phyloP scores from a whole-genome alignment of 2,329 filamentous ascomycete species.

The Calonectria hawksworthii region DNA sequence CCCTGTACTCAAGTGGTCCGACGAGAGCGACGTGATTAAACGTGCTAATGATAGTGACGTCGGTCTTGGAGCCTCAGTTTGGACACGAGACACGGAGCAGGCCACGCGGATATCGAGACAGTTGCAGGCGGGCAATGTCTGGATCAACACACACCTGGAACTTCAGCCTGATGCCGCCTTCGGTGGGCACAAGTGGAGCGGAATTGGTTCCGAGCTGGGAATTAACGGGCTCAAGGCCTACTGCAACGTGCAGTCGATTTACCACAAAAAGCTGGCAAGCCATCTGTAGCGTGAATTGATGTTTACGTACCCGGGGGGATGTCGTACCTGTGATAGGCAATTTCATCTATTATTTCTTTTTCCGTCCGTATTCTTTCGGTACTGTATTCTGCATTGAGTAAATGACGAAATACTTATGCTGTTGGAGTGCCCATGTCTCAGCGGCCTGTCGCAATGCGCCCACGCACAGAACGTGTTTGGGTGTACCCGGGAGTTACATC shows the following conservation, averaged over 20 bases:
- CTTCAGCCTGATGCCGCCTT: slow-evolving; percentile 26
- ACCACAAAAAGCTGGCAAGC: neutral
- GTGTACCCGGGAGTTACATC: no score
- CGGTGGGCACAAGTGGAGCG: slow-evolving; percentile 35
- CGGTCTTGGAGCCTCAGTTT: slow-evolving; percentile 69
- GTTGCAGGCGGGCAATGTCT: slow-evolving; percentile 69
- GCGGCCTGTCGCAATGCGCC: no score
- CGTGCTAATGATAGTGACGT: slow-evolving; percentile 66
- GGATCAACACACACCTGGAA: slow-evolving; percentile 61
- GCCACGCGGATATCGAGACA: slow-evolving; percentile 65
- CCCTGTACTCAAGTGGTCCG: slow-evolving; percentile 69
- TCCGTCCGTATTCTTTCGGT: no score
- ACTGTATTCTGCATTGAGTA: no score
- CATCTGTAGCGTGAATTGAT: neutral
- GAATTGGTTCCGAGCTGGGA: slow-evolving; percentile 33
- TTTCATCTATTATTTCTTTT: no score
- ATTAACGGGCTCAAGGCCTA: slow-evolving; percentile 24
- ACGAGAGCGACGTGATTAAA: slow-evolving; percentile 69
- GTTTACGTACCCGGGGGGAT: no score
- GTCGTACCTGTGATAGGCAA: no score
- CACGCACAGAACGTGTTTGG: no score
- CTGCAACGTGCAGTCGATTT: slow-evolving; percentile 26
- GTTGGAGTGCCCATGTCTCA: slow-evolving; percentile 3
- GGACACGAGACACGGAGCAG: slow-evolving; percentile 63
- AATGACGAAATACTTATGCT: no score